Evolutionary conservation across 805 yeast genomes (phyloP).

Genomic region (Ogataea pini): DNA sequence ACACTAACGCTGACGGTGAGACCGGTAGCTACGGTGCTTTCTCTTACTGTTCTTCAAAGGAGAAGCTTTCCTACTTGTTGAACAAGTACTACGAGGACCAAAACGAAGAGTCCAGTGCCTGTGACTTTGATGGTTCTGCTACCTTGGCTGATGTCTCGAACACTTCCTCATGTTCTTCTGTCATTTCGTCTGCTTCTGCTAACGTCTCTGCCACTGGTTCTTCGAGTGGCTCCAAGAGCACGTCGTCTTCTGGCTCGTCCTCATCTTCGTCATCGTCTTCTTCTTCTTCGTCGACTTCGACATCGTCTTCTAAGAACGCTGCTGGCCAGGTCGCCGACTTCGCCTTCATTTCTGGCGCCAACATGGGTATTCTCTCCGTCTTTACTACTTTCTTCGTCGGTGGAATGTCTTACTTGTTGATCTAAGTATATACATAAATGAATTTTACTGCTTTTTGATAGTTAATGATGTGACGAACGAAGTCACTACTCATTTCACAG

Average conservation of each 20-base stretch:
- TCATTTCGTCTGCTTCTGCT: constrained; percentile 24
- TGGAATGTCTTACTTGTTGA: constrained; percentile 43
- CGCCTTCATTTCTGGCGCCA: constrained; percentile 18
- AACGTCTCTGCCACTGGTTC: constrained; percentile 28
- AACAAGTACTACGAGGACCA: constrained; percentile 61
- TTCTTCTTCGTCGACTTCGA: constrained; percentile 28
- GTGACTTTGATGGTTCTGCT: constrained; percentile 74
- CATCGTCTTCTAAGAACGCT: constrained; percentile 31
- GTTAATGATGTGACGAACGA: not conserved
- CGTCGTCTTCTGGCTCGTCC: constrained; percentile 23
- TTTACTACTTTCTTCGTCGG: constrained; percentile 43
- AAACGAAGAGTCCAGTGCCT: constrained; percentile 49
- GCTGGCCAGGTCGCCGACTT: constrained; percentile 25
- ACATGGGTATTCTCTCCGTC: constrained; percentile 38
- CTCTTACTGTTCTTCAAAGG: constrained; percentile 71
- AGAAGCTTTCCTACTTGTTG: constrained; percentile 65
- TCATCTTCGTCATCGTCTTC: constrained; percentile 24
- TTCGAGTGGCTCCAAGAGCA: constrained; percentile 18
- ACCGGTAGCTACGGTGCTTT: constrained; percentile 70
- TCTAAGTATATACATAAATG: constrained; percentile 11
- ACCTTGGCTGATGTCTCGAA: constrained; percentile 43
- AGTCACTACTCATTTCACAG: too few relatives aligned
- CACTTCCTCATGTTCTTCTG: constrained; percentile 12
- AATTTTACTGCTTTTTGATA: constrained; percentile 3
- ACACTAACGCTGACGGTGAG: constrained; percentile 59